Evolutionary conservation across 2,329 filamentous ascomycete genomes (phyloP), one percentile per base, ranked within the genome.

Genomic region (Phaeosphaeriaceae sp.): DNA sequence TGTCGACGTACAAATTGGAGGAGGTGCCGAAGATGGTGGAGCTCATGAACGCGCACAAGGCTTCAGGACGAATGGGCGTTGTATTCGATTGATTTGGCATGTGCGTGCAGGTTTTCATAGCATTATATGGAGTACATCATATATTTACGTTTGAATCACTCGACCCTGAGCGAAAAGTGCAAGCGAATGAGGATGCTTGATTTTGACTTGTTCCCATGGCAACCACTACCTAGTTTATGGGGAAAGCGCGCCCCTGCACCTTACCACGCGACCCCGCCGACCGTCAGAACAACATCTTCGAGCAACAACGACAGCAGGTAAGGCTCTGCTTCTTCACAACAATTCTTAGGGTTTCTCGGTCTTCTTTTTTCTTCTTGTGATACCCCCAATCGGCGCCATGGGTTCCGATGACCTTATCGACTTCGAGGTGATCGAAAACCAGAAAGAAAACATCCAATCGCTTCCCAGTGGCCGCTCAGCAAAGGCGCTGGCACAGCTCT

Each of bases 401-500:
- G 77, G 76, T 57, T 80, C 79, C 54, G 78, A 80, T 57, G 82
- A 84, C 66, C 74, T 83, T 22, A 81, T 84, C 69, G 79, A 82
- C 80, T 98, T 99, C 81, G 91, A 96, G 70, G 86, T 97, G 63
- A 97, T 99, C 79, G 95, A 99, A 81, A 88, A 87, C 48, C 93
- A 97, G 71, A 99, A 99, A 80, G 95, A 99, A 81, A 99, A 99
- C 79, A 97, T 99, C 56, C 93, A 97, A 78, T 89, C 93, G 21
- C 85, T 99, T 13, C 93, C 94, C 17, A 91, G 92, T 62, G 95
- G 89, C 33, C 84, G 95, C 65, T 98, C 94, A 42, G 95, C 94
- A 47, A 91, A 89, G 80, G 93, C 95, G 53, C 89, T 99, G 51
- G 93, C 89, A 27, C 87, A 93, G 54, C 86, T 92, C 31, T 93